Conservation (phyloP, 2,329 filamentous ascomycete genomes). For the Hypoxylon sp. region DNA sequence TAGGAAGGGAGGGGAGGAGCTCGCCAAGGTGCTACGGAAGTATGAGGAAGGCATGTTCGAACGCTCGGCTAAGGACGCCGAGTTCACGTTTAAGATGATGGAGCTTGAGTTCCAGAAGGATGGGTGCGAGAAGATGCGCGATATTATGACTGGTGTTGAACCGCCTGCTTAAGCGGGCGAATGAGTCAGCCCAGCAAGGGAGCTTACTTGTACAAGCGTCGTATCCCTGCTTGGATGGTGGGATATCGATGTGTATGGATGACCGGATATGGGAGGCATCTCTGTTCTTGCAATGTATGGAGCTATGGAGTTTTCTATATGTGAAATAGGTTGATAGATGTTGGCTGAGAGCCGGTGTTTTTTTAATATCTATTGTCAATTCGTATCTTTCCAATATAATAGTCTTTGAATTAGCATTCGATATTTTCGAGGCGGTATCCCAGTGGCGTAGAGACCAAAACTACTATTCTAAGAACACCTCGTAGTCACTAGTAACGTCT, state of each 20-base stretch:
- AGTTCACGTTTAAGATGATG: conserved; percentile 39
- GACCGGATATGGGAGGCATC: neutral
- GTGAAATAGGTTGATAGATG: neutral
- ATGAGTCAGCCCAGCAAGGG: neutral
- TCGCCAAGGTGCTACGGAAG: conserved; percentile 38
- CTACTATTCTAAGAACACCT: neutral
- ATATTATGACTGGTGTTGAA: conserved; percentile 33
- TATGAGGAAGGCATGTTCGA: conserved; percentile 50
- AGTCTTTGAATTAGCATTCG: neutral
- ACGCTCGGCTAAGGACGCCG: conserved; percentile 43
- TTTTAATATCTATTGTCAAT: neutral
- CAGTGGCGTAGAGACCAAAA: neutral
- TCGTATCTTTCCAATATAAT: neutral
- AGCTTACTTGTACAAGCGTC: conserved; percentile 1
- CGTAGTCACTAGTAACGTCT: neutral
- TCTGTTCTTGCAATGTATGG: neutral
- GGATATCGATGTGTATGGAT: neutral
- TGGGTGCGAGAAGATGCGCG: conserved; percentile 39
- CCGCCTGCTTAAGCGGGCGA: conserved; percentile 2
- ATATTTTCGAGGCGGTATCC: neutral
- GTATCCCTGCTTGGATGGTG: neutral
- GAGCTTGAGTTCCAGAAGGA: conserved; percentile 41
- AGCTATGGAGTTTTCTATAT: neutral
- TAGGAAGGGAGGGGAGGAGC: conserved; percentile 19
- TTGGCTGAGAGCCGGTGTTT: neutral